Conservation (phyloP, 257 asterid species). For the Anisodus acutangulus region DNA sequence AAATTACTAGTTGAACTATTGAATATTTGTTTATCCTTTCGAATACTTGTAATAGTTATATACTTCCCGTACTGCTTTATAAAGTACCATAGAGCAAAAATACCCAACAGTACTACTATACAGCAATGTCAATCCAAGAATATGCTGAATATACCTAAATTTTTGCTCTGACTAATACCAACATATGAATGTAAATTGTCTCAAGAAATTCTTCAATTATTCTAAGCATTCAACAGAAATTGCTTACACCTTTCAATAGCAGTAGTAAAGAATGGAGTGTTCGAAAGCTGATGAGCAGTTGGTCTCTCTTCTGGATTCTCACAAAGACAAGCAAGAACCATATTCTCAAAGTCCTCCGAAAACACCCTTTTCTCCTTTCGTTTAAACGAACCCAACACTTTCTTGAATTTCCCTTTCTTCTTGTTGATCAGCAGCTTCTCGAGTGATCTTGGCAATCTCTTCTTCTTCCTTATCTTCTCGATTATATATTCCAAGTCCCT, state of each 20-base stretch:
- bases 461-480: slow-evolving; percentile 18
- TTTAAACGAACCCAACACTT: not conserved
- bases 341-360: slow-evolving; percentile 12
- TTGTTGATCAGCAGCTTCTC: not conserved
- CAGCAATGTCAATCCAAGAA: too few relatives aligned
- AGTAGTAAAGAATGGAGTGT: not conserved
- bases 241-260: not conserved
- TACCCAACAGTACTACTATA: too few relatives aligned
- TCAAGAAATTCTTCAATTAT: too few relatives aligned
- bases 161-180: too few relatives aligned
- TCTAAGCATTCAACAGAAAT: not conserved
- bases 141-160: too few relatives aligned
- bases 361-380: not conserved
- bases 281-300: slow-evolving; percentile 24
- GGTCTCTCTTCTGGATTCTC: slow-evolving; percentile 28
- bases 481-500: not conserved
- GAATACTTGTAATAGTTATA: too few relatives aligned
- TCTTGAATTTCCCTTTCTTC: not conserved
- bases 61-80: too few relatives aligned
- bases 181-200: too few relatives aligned
- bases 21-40: too few relatives aligned
- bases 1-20: too few relatives aligned
- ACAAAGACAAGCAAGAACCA: slow-evolving; percentile 29
- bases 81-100: too few relatives aligned
- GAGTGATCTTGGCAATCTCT: slow-evolving; percentile 17